Evolutionary conservation across 441 rosid species (phyloP).

Genomic region (Brassica hybrid): DNA sequence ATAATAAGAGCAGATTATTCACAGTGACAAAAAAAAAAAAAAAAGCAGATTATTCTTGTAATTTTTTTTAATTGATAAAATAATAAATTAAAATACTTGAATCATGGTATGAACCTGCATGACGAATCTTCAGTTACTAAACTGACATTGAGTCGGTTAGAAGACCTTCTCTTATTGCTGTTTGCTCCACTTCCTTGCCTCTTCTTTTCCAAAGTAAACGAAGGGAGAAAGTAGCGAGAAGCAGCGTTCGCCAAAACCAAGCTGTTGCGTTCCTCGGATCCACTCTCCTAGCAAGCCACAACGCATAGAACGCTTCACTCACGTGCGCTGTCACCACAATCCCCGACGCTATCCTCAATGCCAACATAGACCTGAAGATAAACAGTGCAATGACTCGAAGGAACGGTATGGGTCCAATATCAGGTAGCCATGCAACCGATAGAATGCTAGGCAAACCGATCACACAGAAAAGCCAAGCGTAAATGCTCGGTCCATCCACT

Average conservation of each 20-base stretch:
- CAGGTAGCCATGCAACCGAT: constrained; percentile 66
- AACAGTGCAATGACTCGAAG: constrained; percentile 53
- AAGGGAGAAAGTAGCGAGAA: constrained; percentile 70
- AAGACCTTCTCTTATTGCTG: constrained; percentile 18
- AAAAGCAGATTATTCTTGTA: no score
- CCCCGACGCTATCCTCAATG: constrained; percentile 48
- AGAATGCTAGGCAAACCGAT: constrained; percentile 55
- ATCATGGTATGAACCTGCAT: no score
- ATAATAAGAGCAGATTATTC: neutral
- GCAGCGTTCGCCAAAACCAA: constrained; percentile 88
- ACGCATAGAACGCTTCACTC: constrained; percentile 66
- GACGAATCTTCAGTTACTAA: neutral
- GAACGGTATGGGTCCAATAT: constrained; percentile 64
- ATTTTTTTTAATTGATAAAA: no score
- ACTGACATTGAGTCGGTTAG: neutral
- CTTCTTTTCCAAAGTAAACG: constrained; percentile 69
- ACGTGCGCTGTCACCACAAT: constrained; percentile 53
- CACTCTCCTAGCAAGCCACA: constrained; percentile 62
- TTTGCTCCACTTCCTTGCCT: constrained; percentile 43
- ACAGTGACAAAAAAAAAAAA: no score
- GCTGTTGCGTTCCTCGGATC: constrained; percentile 80
- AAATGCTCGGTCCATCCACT: constrained; percentile 72
- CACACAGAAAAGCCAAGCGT: constrained; percentile 56
- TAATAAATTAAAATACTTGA: no score
- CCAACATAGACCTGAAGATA: constrained; percentile 57